phyloP scores from a whole-genome alignment of 2,329 filamentous ascomycete genomes.

The Ophioceras dolichostomum region DNA sequence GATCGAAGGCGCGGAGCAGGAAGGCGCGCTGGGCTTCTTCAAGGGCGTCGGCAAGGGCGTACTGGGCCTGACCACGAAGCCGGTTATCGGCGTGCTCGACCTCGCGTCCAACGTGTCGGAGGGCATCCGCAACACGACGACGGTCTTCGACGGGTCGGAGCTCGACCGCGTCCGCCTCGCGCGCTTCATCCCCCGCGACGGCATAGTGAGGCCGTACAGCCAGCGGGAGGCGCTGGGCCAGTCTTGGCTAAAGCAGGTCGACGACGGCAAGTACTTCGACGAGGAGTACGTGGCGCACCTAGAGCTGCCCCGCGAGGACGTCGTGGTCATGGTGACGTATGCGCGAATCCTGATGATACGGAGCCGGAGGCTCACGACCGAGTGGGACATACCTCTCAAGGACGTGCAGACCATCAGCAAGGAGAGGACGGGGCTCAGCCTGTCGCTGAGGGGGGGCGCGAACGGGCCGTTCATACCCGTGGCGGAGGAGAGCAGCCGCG shows the following conservation, averaged over 20 bases:
- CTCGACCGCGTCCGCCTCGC: constrained; percentile 90
- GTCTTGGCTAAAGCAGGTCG: constrained; percentile 97
- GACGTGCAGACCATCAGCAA: constrained; percentile 96
- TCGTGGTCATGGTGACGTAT: constrained; percentile 82
- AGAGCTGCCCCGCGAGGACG: constrained; percentile 78
- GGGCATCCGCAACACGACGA: constrained; percentile 96
- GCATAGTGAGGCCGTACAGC: constrained; percentile 87
- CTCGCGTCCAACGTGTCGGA: constrained; percentile 95
- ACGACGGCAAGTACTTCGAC: constrained; percentile 96
- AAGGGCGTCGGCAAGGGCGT: constrained; percentile 96
- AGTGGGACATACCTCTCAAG: constrained; percentile 94
- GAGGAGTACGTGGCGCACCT: constrained; percentile 95
- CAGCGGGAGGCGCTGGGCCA: constrained; percentile 93
- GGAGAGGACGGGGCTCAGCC: constrained; percentile 85
- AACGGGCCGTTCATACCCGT: constrained; percentile 94
- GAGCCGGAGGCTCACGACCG: constrained; percentile 70
- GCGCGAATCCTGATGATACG: constrained; percentile 81
- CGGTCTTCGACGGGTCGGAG: constrained; percentile 89
- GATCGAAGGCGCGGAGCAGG: constrained; percentile 88
- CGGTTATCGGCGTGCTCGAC: constrained; percentile 91
- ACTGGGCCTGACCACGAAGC: constrained; percentile 89
- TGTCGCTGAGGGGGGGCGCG: constrained; percentile 76
- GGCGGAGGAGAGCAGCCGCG: constrained; percentile 64
- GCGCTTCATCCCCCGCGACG: constrained; percentile 83
- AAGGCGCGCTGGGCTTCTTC: constrained; percentile 87